Evolutionary conservation across 1,284 basidiomycete genomes (phyloP).

Genomic region (Pascua guehoae): DNA sequence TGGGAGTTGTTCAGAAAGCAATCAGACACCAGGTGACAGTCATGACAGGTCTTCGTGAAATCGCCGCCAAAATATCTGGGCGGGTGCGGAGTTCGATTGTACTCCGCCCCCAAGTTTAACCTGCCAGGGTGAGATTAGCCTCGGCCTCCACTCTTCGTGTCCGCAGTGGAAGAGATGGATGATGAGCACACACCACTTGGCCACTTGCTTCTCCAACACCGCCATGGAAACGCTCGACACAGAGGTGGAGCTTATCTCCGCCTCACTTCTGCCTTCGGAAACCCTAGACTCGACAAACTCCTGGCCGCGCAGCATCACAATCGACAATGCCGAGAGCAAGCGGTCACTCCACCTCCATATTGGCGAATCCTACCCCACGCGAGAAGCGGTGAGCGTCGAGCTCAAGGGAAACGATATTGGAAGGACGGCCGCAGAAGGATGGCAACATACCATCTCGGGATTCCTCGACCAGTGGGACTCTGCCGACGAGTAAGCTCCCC

Average conservation of each 20-base stretch:
- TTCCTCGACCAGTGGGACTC: slow-evolving; percentile 52
- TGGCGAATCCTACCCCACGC: slow-evolving; percentile 33
- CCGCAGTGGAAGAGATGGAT: neutral
- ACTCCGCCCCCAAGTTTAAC: neutral
- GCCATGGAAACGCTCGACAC: slow-evolving; percentile 21
- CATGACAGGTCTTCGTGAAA: too few species aligned
- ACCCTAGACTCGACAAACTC: slow-evolving; percentile 43
- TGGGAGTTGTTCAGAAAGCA: neutral
- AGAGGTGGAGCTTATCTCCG: slow-evolving; percentile 48
- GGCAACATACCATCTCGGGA: slow-evolving; percentile 55
- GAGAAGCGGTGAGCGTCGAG: slow-evolving; percentile 18
- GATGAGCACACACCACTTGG: too few species aligned
- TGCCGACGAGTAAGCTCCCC: slow-evolving; percentile 54
- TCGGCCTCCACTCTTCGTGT: neutral
- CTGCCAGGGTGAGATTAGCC: too few species aligned
- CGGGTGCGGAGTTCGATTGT: neutral
- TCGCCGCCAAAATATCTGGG: slow-evolving; percentile 4
- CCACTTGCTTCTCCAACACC: neutral
- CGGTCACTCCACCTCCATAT: slow-evolving; percentile 51
- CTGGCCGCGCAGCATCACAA: slow-evolving; percentile 30
- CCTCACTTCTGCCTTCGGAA: slow-evolving; percentile 62
- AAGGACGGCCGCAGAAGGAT: slow-evolving; percentile 32
- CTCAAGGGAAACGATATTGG: slow-evolving; percentile 51
- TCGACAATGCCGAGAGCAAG: slow-evolving; percentile 50
- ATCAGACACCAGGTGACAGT: neutral